Conservation (phyloP, 2,329 filamentous ascomycete genomes). For the Cercospora sp. region DNA sequence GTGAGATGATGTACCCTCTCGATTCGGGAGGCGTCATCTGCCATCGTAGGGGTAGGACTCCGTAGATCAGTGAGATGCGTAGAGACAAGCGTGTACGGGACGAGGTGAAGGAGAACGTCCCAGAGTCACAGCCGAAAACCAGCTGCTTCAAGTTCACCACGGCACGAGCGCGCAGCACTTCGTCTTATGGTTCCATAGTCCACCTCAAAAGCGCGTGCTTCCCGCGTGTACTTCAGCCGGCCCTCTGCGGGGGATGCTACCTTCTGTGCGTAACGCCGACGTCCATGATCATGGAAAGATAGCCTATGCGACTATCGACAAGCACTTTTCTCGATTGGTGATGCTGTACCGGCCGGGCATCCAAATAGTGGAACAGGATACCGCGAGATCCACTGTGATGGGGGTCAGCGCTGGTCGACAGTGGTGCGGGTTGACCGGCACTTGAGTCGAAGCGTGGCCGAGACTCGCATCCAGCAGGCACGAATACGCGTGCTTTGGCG, state of each 20-base stretch:
- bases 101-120: not conserved
- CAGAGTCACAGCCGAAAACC: not conserved
- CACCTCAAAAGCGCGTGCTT: not conserved
- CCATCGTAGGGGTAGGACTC: not conserved
- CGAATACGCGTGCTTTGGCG: not conserved
- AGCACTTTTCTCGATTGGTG: not conserved
- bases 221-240: not conserved
- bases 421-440: not conserved
- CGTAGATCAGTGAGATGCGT: not conserved
- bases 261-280: not conserved
- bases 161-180: not conserved
- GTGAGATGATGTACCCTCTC: not conserved
- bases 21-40: not conserved
- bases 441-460: not conserved
- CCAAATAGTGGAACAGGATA: not conserved
- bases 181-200: not conserved
- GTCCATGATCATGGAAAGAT: not conserved
- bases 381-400: not conserved
- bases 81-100: not conserved
- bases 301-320: not conserved
- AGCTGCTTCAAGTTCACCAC: not conserved
- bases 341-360: not conserved
- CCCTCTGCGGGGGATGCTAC: not conserved
- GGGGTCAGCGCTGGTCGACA: not conserved
- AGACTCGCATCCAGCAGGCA: not conserved